Base-by-base conservation (phyloP, 176 grass and related monocot species). In the Musa troglodytarum region DNA sequence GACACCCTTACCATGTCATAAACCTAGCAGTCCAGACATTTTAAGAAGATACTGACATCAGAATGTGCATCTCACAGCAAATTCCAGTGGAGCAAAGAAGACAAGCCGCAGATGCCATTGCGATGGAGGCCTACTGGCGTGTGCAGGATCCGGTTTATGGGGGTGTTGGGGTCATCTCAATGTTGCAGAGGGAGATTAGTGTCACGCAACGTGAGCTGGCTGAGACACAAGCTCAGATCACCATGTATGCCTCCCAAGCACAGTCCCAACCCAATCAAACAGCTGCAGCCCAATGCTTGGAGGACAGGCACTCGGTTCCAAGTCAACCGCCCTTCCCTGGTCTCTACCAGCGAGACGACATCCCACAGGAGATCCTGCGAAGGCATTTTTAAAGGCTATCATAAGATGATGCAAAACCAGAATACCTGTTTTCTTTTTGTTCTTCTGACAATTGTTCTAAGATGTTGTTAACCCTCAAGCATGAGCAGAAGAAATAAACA, bases 91-190 rank as follows among this genome's bases (percentile, higher is more conserved):
- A 92, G 0, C 74, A 89, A n/a, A 81, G 84, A 14, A 82, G 34
- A 9, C 72, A 49, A 0, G 86, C 82, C 9, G 88, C 84, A 8
- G 89, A 92, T 15, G 77, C 86, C 52, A 84, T 92, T 24, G 79
- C 82, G 17, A 11, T 49, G 21, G 86, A 96, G 80, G 89, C 86
- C 15, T 69, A 78, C 28, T 82, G 82, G 82, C 79, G 92, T 9
- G 77, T 85, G 20, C 72, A 86, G 81, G 92, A 96, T 75, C 92
- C 84, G 50, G 92, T 92, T 49, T 89, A 92, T 49, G 92, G 87
- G 49, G 82, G 83, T 68, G 84, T 75, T 0, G 86, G 87, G 24
- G 59, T 85, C 55, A 81, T 96, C 52, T 54, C 23, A 51, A 26
- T 50, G n/a, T 77, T 92, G 43, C 82, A 85, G 55, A 66, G 81